These are phyloP conservation scores for Cerrena zonata DNA, from an alignment of 1,284 basidiomycete genomes.

Conservation along the genomic window DNA sequence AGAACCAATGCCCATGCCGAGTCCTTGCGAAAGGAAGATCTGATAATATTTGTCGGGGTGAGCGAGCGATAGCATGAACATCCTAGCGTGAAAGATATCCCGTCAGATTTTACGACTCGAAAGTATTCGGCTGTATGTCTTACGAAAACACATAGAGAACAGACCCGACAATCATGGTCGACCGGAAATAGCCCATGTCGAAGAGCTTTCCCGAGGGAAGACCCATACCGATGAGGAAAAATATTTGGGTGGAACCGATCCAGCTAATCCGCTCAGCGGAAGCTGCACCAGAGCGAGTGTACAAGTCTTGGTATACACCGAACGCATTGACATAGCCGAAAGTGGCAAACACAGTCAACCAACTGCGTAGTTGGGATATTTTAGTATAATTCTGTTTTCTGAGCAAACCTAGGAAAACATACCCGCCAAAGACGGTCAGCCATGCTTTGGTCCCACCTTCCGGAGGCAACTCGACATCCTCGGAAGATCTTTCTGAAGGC, in stretches of 20 bases:
- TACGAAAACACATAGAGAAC: slow-evolving; percentile 18
- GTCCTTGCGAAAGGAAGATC: slow-evolving; percentile 26
- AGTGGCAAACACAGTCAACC: slow-evolving; percentile 14
- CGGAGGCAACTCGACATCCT: not conserved
- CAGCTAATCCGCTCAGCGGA: slow-evolving; percentile 19
- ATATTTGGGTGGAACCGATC: slow-evolving; percentile 21
- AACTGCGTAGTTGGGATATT: slow-evolving; percentile 8
- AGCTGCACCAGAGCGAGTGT: slow-evolving; percentile 11
- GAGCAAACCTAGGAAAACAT: not conserved
- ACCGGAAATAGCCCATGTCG: slow-evolving; percentile 18
- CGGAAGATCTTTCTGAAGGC: too few relatives aligned
- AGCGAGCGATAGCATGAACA: slow-evolving; percentile 20
- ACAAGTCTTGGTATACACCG: slow-evolving; percentile 22
- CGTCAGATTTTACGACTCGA: too few relatives aligned
- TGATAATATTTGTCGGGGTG: slow-evolving; percentile 19
- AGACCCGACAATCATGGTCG: slow-evolving; percentile 11
- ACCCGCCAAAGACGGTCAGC: slow-evolving; percentile 12
- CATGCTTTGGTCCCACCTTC: slow-evolving; percentile 11
- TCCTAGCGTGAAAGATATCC: too few relatives aligned
- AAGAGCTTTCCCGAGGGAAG: slow-evolving; percentile 16
- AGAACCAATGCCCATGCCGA: slow-evolving; percentile 38
- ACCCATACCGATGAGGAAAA: slow-evolving; percentile 14
- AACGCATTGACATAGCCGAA: slow-evolving; percentile 19
- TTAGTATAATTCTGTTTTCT: not conserved
- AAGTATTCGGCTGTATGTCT: too few relatives aligned